These are phyloP conservation scores for Aspergillus alliaceus DNA, from an alignment of 2,329 filamentous ascomycete species.

Conservation along the genomic window DNA sequence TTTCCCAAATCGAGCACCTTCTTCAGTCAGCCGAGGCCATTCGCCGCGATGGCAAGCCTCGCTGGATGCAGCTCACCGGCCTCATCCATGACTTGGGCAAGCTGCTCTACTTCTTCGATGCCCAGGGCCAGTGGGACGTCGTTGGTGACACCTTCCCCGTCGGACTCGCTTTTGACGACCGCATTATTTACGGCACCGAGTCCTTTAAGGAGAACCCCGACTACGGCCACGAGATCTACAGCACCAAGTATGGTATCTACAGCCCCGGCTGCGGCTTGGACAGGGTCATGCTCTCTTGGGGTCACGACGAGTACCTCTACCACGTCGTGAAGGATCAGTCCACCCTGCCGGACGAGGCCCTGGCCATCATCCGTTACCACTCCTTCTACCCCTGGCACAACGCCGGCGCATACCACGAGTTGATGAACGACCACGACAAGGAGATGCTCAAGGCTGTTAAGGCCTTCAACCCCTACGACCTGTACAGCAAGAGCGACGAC, in stretches of 20 bases:
- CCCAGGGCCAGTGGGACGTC: slow-evolving; percentile 89
- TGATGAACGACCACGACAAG: slow-evolving; percentile 82
- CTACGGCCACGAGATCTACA: slow-evolving; percentile 67
- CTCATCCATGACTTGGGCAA: slow-evolving; percentile 51
- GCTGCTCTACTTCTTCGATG: slow-evolving; percentile 59
- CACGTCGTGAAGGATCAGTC: slow-evolving; percentile 82
- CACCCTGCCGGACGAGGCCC: slow-evolving; percentile 73
- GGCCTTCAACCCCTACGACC: slow-evolving; percentile 87
- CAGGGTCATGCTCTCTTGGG: slow-evolving; percentile 88
- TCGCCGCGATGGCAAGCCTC: slow-evolving; percentile 64
- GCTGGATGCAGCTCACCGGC: slow-evolving; percentile 51
- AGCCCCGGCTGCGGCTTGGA: slow-evolving; percentile 75
- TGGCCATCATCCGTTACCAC: slow-evolving; percentile 93
- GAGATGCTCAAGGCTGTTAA: slow-evolving; percentile 77
- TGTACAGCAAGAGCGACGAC: slow-evolving; percentile 89
- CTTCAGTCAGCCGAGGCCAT: slow-evolving; percentile 88
- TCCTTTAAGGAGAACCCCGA: slow-evolving; percentile 77
- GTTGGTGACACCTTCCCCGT: slow-evolving; percentile 64
- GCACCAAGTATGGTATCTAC: slow-evolving; percentile 78
- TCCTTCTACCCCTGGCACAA: slow-evolving; percentile 92
- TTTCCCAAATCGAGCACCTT: slow-evolving; percentile 86
- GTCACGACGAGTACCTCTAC: slow-evolving; percentile 60
- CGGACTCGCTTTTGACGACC: slow-evolving; percentile 56
- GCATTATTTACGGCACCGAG: slow-evolving; percentile 76
- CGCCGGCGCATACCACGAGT: slow-evolving; percentile 73